These are phyloP conservation scores for Ophiocordyceps unilateralis DNA, from an alignment of 2,329 filamentous ascomycete genomes.

Conservation along the genomic window DNA sequence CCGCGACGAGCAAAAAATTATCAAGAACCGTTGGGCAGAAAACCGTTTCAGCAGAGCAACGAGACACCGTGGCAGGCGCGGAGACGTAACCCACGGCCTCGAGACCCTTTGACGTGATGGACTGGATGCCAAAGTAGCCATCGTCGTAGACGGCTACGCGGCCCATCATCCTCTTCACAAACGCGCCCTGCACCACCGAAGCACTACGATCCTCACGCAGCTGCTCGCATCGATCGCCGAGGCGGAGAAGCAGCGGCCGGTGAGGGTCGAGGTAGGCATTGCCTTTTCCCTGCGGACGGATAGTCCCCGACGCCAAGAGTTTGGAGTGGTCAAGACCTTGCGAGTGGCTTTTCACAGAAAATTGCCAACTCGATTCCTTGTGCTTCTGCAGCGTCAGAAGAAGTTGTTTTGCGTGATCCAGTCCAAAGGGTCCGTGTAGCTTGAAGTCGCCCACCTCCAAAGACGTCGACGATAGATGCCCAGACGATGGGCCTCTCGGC, in stretches of 20 bases:
- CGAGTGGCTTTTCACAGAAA: not conserved
- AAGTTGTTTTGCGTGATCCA: not conserved
- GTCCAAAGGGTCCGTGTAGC: not conserved
- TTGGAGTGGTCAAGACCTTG: not conserved
- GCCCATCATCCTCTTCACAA: not conserved
- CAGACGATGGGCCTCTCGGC: not conserved
- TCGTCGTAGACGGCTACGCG: not conserved
- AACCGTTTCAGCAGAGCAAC: not conserved
- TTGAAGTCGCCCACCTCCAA: not conserved
- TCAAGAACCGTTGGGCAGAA: not conserved
- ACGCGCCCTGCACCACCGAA: not conserved
- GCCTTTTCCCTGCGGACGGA: not conserved
- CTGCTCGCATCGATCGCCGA: not conserved
- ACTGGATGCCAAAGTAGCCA: constrained; percentile 1
- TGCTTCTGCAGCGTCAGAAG: not conserved
- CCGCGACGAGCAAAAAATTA: not conserved
- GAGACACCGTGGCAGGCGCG: not conserved
- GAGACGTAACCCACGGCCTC: not conserved
- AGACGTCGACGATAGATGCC: not conserved
- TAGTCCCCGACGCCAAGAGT: not conserved
- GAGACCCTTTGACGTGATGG: not conserved
- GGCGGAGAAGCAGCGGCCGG: not conserved
- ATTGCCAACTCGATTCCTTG: not conserved
- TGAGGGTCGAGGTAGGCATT: not conserved
- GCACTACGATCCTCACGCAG: not conserved